phyloP scores from a whole-genome alignment of 768 basidiomycete species.

The Lactarius sanguifluus region DNA sequence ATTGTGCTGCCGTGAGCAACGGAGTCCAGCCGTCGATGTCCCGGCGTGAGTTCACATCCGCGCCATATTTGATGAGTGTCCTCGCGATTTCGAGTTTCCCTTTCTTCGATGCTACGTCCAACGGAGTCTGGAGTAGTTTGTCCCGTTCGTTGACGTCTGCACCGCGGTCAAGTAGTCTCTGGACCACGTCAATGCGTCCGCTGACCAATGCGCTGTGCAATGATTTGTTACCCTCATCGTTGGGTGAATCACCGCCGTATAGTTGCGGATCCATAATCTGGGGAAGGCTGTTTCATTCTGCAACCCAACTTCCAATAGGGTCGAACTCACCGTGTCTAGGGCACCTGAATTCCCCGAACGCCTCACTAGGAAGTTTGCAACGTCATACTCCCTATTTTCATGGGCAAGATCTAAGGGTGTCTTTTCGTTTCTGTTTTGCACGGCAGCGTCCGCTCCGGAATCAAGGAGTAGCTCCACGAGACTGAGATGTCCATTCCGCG shows the following conservation, averaged over 20 bases:
- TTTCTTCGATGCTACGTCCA: neutral
- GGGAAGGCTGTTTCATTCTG: too few species aligned
- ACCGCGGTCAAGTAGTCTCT: neutral
- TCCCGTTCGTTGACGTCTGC: neutral
- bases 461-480: neutral
- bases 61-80: neutral
- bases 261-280: too few species aligned
- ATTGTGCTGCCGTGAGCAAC: neutral
- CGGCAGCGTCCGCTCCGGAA: neutral
- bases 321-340: neutral
- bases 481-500: neutral
- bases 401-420: neutral
- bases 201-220: neutral
- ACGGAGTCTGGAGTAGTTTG: neutral
- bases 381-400: neutral
- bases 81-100: neutral
- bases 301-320: too few species aligned
- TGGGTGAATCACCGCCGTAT: neutral
- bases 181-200: neutral
- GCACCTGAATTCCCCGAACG: rapidly evolving
- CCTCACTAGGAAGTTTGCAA: neutral
- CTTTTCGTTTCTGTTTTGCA: neutral
- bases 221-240: neutral
- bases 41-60: neutral
- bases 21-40: neutral